Conservation (phyloP, 495 filamentous ascomycete species). For the Daldinia caldariorum region DNA sequence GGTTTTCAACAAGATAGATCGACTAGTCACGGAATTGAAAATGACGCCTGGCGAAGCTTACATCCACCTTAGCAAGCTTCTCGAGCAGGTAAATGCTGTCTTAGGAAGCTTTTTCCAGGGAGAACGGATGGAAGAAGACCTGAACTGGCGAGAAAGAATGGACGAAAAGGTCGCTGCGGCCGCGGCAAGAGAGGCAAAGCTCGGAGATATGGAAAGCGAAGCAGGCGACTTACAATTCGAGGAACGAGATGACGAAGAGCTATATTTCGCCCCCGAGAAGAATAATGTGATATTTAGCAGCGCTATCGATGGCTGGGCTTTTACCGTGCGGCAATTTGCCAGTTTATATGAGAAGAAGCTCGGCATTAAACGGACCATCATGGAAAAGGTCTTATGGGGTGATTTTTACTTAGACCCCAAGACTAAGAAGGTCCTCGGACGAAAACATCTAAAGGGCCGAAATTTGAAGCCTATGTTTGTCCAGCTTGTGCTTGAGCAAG, state of each 20-base stretch:
- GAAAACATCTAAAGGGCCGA: constrained; percentile 92
- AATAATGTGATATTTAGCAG: constrained; percentile 99
- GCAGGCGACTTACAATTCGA: constrained; percentile 75
- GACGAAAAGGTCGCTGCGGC: constrained; percentile 79
- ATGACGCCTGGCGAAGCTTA: constrained; percentile 92
- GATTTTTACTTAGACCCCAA: constrained; percentile 98
- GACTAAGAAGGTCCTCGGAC: constrained; percentile 88
- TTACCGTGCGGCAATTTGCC: constrained; percentile 94
- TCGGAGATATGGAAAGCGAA: constrained; percentile 61
- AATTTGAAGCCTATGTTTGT: constrained; percentile 97
- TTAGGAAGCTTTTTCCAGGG: constrained; percentile 98
- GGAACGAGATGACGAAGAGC: constrained; percentile 93
- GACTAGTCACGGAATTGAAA: constrained; percentile 89
- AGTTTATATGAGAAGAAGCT: constrained; percentile 95
- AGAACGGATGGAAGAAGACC: constrained; percentile 97
- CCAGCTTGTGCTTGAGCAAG: constrained; percentile 92
- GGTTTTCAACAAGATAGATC: constrained; percentile 98
- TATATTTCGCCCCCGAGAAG: constrained; percentile 98
- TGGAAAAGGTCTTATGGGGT: constrained; percentile 97
- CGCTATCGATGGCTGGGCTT: constrained; percentile 97
- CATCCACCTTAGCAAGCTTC: constrained; percentile 83
- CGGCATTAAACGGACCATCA: constrained; percentile 86
- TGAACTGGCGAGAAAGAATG: constrained; percentile 93
- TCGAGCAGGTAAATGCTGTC: constrained; percentile 97
- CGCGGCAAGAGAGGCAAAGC: constrained; percentile 58